These are phyloP conservation scores for Fusarium tjaetaba DNA, from an alignment of 2,329 filamentous ascomycete genomes.

Conservation along the genomic window DNA sequence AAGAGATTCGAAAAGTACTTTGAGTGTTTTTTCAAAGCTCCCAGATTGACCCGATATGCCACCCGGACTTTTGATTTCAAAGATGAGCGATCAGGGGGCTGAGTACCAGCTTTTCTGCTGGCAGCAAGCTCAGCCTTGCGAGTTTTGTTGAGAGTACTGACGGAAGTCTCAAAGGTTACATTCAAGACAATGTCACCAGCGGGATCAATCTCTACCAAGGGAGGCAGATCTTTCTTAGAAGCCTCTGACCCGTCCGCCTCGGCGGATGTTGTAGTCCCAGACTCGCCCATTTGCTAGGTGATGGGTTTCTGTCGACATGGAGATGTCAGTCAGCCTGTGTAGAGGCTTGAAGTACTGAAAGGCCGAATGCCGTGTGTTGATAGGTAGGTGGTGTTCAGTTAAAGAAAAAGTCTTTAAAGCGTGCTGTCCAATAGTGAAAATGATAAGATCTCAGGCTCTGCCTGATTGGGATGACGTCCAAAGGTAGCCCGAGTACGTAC, in stretches of 20 bases:
- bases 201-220: constrained; percentile 61
- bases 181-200: constrained; percentile 73
- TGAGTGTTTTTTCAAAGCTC: constrained; percentile 67
- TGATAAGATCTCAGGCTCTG: constrained; percentile 24
- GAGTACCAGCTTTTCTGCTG: constrained; percentile 43
- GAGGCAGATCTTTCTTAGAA: constrained; percentile 43
- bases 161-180: constrained; percentile 71
- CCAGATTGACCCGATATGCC: constrained; percentile 69
- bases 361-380: constrained; percentile 8
- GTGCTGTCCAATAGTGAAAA: constrained; percentile 7
- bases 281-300: constrained; percentile 46
- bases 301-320: constrained; percentile 39
- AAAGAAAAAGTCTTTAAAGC: constrained; percentile 8
- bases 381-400: background rate
- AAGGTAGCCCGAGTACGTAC: constrained; percentile 16
- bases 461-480: constrained; percentile 28
- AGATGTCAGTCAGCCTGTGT: constrained; percentile 26
- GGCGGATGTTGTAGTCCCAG: constrained; percentile 44
- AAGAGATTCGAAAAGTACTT: constrained; percentile 77
- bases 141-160: constrained; percentile 58
- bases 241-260: constrained; percentile 45
- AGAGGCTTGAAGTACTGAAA: constrained; percentile 11
- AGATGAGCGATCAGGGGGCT: constrained; percentile 42
- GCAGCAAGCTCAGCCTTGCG: constrained; percentile 52
- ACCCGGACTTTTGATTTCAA: constrained; percentile 53